A percentile compares a stretch with the other conserved stretches of the same genome.
These are phyloP conservation scores for Cystofilobasidium ferigula DNA, from an alignment of 768 basidiomycete species.

Conservation along the genomic window DNA sequence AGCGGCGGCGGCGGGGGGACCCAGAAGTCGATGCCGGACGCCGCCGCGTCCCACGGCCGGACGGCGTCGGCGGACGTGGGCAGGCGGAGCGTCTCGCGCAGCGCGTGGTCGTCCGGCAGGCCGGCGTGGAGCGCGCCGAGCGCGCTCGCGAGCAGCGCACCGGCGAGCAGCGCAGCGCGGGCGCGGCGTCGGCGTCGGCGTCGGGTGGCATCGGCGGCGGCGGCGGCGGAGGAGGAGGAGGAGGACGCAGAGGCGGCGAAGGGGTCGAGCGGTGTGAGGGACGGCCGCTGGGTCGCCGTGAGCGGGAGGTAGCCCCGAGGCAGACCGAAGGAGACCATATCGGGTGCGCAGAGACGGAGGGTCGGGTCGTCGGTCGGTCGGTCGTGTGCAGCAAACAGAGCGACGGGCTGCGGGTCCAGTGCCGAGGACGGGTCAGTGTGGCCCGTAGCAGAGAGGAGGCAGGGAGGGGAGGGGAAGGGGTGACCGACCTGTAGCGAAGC, in stretches of 20 bases:
- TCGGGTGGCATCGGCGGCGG: neutral
- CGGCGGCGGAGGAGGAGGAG: no score
- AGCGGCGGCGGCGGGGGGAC: neutral
- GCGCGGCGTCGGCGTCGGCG: neutral
- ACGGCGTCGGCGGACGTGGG: neutral
- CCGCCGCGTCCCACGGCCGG: no score
- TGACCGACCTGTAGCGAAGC: no score
- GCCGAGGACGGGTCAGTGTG: no score
- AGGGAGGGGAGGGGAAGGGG: no score
- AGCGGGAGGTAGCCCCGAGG: no score
- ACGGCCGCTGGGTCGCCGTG: neutral
- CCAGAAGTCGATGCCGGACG: neutral
- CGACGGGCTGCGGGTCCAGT: no score
- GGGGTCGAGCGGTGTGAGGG: slow-evolving; percentile 2
- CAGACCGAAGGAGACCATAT: neutral
- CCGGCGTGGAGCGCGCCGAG: neutral
- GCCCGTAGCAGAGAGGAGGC: no score
- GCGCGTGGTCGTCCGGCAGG: neutral
- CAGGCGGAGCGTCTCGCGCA: neutral
- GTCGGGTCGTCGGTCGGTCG: no score
- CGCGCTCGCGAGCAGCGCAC: neutral
- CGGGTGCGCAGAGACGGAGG: no score
- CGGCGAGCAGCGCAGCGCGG: neutral
- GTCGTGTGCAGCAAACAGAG: no score
- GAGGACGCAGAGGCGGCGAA: no score